Base-by-base conservation (phyloP, 2,329 filamentous ascomycete species). In the Colletotrichum sp. region DNA sequence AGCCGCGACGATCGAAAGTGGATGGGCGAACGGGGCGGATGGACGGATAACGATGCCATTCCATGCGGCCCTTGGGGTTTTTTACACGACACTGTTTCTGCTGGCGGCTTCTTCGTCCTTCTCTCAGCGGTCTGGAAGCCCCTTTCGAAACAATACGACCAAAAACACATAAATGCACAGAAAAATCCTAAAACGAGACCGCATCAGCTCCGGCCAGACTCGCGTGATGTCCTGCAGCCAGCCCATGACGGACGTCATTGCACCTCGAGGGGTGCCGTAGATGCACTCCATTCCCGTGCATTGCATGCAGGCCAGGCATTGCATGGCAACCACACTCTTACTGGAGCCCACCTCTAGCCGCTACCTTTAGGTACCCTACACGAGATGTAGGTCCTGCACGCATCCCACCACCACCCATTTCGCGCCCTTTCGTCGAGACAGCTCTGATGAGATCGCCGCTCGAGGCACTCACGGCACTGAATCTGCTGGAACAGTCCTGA, bases 221-320 rank as follows among this genome's bases (percentile, higher is more conserved):
- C 64, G 70, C 73, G 70, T 76, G 70, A 76, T 73, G 73, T 24
- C 62, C 39, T 73, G 69, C 73, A 64, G 64, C 69, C 57, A 64
- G 44, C 57, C 70, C 70, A 59, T 59, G 73, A 57, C 16, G 70
- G 59, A 76, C 70, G 73, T 76, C 70, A 76, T 67, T 60, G 70
- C 70, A 57, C 70, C 59, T 73, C 64, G 64, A 73, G 64, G 73
- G 36, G 63, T 73, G 73, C 44, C 73, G 64, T 63, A 55, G 59
- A 73, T 36, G 70, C 59, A 63, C 69, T 66, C 73, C 73, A 65
- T 76, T 76, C 26, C 66, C 57, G 59, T 76, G 73, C 73, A 76
- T 76, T 65, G 63, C 64, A 76, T 73, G 70, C 26, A 52, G 44
- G 44, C 44, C 70, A 69, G 60, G 70, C 55, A 57, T 75, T 72